These are phyloP conservation scores for Candida sp. DNA, from an alignment of 1,139 yeast species.

Conservation along the genomic window DNA sequence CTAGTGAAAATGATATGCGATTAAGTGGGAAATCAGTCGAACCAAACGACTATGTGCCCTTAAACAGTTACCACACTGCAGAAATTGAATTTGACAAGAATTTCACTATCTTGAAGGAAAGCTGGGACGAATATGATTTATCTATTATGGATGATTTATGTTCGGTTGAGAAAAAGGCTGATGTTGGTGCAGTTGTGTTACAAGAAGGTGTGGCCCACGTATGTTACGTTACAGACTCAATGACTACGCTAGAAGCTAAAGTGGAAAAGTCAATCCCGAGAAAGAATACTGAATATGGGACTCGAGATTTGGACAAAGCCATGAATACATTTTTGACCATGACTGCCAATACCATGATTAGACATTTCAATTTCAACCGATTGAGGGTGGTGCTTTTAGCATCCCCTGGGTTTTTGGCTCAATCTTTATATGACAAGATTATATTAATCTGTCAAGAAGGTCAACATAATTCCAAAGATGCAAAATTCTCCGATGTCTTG, in stretches of 20 bases:
- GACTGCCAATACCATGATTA: constrained; percentile 59
- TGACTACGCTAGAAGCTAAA: constrained; percentile 79
- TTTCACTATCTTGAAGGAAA: constrained; percentile 66
- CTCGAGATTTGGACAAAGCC: constrained; percentile 73
- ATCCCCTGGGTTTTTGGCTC: constrained; percentile 90
- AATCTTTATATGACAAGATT: constrained; percentile 54
- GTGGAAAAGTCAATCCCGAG: constrained; percentile 83
- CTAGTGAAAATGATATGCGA: constrained; percentile 73
- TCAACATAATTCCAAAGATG: constrained; percentile 28
- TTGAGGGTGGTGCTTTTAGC: constrained; percentile 81
- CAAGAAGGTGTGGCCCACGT: constrained; percentile 96
- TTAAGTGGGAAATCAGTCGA: constrained; percentile 76
- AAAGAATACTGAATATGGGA: constrained; percentile 68
- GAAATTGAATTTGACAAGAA: constrained; percentile 71
- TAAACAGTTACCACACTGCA: constrained; percentile 86
- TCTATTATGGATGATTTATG: constrained; percentile 68
- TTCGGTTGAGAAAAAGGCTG: constrained; percentile 77
- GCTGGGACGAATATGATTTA: constrained; percentile 77
- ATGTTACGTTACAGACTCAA: constrained; percentile 83
- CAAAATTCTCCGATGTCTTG: constrained; percentile 41
- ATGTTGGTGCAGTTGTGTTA: constrained; percentile 89
- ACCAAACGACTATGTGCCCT: constrained; percentile 75
- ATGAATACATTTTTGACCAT: constrained; percentile 64
- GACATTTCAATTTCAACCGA: constrained; percentile 65
- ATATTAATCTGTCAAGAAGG: constrained; percentile 20